These are phyloP conservation scores for Fusarium newnesense DNA, from an alignment of 2,329 filamentous ascomycete species.

Conservation along the genomic window DNA sequence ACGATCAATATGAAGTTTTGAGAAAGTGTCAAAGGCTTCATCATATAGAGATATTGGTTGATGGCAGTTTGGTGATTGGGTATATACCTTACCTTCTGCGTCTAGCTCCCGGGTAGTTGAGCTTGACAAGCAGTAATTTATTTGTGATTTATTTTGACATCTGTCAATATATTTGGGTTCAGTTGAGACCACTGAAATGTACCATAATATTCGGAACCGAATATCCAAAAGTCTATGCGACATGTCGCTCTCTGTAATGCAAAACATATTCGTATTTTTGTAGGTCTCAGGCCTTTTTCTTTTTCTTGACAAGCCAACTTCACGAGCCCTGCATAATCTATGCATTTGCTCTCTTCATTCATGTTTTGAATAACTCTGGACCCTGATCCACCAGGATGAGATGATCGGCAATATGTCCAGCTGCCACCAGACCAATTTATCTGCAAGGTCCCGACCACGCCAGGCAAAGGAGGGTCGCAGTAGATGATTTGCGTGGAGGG, in stretches of 20 bases:
- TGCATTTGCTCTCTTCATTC: background rate
- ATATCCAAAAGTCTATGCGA: background rate
- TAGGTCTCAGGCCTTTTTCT: background rate
- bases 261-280: slow-evolving; percentile 8
- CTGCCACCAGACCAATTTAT: slow-evolving; percentile 22
- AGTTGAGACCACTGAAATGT: background rate
- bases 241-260: background rate
- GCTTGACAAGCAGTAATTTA: background rate
- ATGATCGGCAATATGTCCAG: slow-evolving; percentile 28
- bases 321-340: slow-evolving; percentile 30
- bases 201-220: background rate
- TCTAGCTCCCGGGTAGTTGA: background rate
- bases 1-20: background rate
- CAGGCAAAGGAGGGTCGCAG: slow-evolving; percentile 28
- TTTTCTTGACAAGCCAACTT: background rate
- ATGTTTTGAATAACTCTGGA: slow-evolving; percentile 10
- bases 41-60: background rate
- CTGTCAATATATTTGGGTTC: slow-evolving; percentile 16
- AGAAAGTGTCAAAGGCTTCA: background rate
- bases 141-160: background rate
- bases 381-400: slow-evolving; percentile 33
- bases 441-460: slow-evolving; percentile 42
- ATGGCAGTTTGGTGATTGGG: background rate
- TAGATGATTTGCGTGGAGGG: slow-evolving; percentile 33
- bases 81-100: background rate